Evolutionary conservation across 2,329 filamentous ascomycete genomes (phyloP).

Genomic region (Periconia sp.): DNA sequence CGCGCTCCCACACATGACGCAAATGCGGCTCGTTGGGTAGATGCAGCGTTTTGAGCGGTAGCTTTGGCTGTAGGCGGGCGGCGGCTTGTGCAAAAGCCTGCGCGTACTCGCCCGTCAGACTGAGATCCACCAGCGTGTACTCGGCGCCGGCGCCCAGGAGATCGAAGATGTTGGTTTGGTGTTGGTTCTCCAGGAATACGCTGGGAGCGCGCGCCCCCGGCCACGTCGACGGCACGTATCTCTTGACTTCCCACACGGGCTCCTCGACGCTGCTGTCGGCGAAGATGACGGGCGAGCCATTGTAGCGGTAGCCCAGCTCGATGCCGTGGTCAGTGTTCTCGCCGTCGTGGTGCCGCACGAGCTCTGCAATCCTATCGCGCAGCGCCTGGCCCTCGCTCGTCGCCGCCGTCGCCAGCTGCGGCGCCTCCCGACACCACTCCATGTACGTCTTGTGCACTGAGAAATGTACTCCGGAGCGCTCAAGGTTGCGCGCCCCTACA

Average conservation of each 20-base stretch:
- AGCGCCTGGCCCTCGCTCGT: constrained; percentile 1
- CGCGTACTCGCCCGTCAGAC: neutral
- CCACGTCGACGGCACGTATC: constrained; percentile 31
- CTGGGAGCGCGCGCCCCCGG: constrained; percentile 36
- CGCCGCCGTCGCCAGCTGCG: too few species aligned
- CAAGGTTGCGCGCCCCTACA: constrained; percentile 26
- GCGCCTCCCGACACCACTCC: neutral
- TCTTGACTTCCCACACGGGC: constrained; percentile 11
- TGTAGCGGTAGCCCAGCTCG: constrained; percentile 30
- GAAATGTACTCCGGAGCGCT: constrained; percentile 16
- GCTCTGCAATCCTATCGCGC: constrained; percentile 7
- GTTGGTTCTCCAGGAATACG: constrained; percentile 29
- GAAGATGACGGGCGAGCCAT: constrained; percentile 5
- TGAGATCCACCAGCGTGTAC: constrained; percentile 23
- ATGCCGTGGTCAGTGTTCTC: constrained; percentile 31
- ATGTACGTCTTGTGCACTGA: constrained; percentile 3
- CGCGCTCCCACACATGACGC: constrained; percentile 22
- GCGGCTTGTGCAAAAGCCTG: neutral
- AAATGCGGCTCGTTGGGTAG: constrained; percentile 20
- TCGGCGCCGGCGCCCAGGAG: constrained; percentile 25
- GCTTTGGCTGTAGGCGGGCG: neutral
- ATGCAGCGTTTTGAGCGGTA: constrained; percentile 19
- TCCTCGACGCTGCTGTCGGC: constrained; percentile 4
- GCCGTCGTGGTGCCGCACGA: constrained; percentile 16
- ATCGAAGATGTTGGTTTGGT: constrained; percentile 26